Evolutionary conservation across 2,329 filamentous ascomycete genomes (phyloP), one percentile per base, ranked within the genome.

Genomic region (Blastomyces percursus): DNA sequence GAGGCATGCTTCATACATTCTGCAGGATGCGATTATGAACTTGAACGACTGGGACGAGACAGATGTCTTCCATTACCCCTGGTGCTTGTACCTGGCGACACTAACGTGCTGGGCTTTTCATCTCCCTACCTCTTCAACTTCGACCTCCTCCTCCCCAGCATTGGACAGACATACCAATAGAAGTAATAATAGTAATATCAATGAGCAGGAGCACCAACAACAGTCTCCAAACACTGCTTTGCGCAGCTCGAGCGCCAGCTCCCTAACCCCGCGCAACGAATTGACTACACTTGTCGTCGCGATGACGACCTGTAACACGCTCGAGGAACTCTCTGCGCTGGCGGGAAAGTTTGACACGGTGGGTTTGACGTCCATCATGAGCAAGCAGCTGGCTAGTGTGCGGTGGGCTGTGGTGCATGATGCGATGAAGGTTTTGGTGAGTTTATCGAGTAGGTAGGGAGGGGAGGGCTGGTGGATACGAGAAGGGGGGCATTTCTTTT

Each of bases 371-470:
- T 80, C 79, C 63, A 78, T 81, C 0, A 84, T 86, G 72, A 81
- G 81, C 2, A 78, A 80, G 66, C 78, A 80, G 44, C 67, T 86
- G 65, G 79, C 79, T 12, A 83, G 80, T 62, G 79, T 86, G 1
- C 69, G 84, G 60, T 86, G 84, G 84, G 83, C 82, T 0, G 82
- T 86, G 3, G 80, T 86, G 4, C 82, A 85, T 65, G 81, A 84
- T 67, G 84, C 81, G 0, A 84, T 85, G 74, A 79, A 82, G 65
- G 83, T 86, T 2, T 67, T 86, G 50, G 61, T 70, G 9, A 64
- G 61, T 12, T 61, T 71, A 55, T 69, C 67, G 38, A 38, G 35
- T 8, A 54, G 3, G 35, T 32, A 44, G 14, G 38, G 27, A 9
- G 19, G n/a, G 30, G 21, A 46, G 40, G 32, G n/a, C n/a, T 38